Base-by-base conservation (phyloP, 208 protist species). In the Phytomonas francai region DNA sequence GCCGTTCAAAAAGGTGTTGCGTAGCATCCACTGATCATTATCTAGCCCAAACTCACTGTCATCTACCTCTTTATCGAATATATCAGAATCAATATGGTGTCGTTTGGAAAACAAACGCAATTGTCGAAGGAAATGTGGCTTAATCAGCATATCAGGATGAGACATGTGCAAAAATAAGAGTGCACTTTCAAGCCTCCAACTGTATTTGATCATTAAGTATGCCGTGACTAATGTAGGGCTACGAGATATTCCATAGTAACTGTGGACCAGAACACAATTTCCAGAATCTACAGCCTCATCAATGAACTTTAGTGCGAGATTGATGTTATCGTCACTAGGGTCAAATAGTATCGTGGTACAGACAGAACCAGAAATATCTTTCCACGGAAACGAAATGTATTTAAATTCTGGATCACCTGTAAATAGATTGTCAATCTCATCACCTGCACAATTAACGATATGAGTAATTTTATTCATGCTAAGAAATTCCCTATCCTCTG, bases 391-490 rank as follows among this genome's bases (percentile, higher is more conserved):
- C 0, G 93, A 91, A 25, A 97, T 77, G 77, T 97, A 97, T 34
- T 83, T 81, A 34, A 96, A 83, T 16, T 77, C 85, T 7, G 78
- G 71, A 58, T 91, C 87, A 31, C 87, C 83, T 27, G 73, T 56
- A 65, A 92, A 96, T 66, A 90, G 84, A 71, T 96, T 86, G 12
- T 76, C 77, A 6, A 94, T 75, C 69, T 97, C 91, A 3, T 77
- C 87, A 31, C 87, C 91, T 9, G 91, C 87, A 70, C 93, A 97
- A 77, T 97, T 97, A 54, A 97, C 82, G 45, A 97, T 77, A 72
- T 97, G 90, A 16, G 85, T 93, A 63, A 97, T 92, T 69, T 97
- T 97, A 71, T 97, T 97, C 77, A 96, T 89, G 12, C 71, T 71
- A 32, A 97, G 73, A 68, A 97, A 95, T 33, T 95, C 89, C 57